Base-by-base conservation (phyloP, 139 green algal species). In the Chlamydomonas sp. region DNA sequence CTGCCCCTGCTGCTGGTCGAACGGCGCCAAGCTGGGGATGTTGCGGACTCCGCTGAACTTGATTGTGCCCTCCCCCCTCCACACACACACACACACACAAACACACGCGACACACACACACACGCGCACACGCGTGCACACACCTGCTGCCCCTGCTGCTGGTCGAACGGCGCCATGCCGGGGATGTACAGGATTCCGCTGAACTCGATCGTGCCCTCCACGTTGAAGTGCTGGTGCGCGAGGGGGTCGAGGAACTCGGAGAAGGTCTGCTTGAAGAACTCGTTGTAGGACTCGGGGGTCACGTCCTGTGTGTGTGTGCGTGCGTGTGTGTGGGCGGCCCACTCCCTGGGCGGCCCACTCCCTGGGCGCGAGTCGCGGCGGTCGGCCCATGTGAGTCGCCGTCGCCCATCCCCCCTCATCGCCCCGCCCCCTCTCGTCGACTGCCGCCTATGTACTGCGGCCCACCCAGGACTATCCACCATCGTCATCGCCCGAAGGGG, bases 131-230 rank as follows among this genome's bases (percentile, higher is more conserved):
- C n/a, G n/a, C n/a, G n/a, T n/a, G n/a, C n/a, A n/a, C n/a, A n/a
- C n/a, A n/a, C n/a, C n/a, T n/a, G n/a, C n/a, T n/a, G n/a, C n/a
- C 54, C 58, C 58, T 79, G 72, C 67, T 85, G 75, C 75, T 95
- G 83, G 61, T 98, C 92, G 71, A 99, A 98, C 34, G 95, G 95
- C 10, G 91, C 89, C 94, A 99, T 99, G 75, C 90, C 91, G 0
- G 95, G 95, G 8, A 98, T 79, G 73, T 90, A 99, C 28, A 99
- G 84, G 78, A 99, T 81, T 57, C 78, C 80, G 6, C 69, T 83
- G 87, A 99, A 99, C 86, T 99, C 93, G 54, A 97, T 96, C 57
- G 93, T 96, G 64, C 95, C 95, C 69, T 98, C 90, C 49, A 96
- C 90, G 59, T 91, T 95, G 86, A 96, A 96, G 81, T 96, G 91